These are phyloP conservation scores for Colletotrichum noveboracense DNA, from an alignment of 2,329 filamentous ascomycete genomes.

Conservation along the genomic window DNA sequence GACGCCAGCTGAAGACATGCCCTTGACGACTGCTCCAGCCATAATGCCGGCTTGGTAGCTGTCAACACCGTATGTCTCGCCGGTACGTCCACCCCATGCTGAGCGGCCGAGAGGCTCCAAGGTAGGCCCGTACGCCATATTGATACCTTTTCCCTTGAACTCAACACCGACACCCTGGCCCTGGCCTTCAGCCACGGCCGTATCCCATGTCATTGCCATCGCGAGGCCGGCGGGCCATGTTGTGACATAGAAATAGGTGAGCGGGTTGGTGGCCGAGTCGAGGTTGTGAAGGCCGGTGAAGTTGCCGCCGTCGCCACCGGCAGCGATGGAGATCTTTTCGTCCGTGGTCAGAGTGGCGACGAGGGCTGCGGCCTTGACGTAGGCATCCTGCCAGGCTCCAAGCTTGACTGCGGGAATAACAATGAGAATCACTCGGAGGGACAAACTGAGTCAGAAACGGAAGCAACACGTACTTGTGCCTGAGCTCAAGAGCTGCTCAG, in stretches of 20 bases:
- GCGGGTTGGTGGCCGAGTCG: conserved; percentile 25
- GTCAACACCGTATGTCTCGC: conserved; percentile 28
- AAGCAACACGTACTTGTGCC: neutral
- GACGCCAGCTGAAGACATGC: neutral
- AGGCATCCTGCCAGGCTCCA: conserved; percentile 60
- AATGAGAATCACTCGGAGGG: neutral
- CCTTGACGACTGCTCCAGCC: neutral
- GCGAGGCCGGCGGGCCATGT: conserved; percentile 67
- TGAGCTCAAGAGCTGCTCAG: conserved; percentile 22
- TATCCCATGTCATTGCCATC: conserved; percentile 75
- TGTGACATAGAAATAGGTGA: conserved; percentile 30
- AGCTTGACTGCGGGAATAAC: conserved; percentile 19
- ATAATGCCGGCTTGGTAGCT: conserved; percentile 21
- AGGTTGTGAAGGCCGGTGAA: conserved; percentile 20
- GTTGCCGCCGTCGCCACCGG: conserved; percentile 36
- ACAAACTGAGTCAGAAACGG: neutral
- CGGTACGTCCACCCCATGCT: conserved; percentile 26
- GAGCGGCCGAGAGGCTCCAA: conserved; percentile 29
- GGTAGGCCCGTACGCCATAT: conserved; percentile 29
- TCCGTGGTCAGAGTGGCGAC: conserved; percentile 69
- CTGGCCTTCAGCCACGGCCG: conserved; percentile 67
- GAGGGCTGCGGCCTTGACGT: conserved; percentile 59
- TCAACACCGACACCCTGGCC: conserved; percentile 55
- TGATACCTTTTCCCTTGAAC: conserved; percentile 28
- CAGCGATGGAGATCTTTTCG: conserved; percentile 60